Conservation (phyloP, 1,284 basidiomycete species). For the Papiliotrema fonsecae region DNA sequence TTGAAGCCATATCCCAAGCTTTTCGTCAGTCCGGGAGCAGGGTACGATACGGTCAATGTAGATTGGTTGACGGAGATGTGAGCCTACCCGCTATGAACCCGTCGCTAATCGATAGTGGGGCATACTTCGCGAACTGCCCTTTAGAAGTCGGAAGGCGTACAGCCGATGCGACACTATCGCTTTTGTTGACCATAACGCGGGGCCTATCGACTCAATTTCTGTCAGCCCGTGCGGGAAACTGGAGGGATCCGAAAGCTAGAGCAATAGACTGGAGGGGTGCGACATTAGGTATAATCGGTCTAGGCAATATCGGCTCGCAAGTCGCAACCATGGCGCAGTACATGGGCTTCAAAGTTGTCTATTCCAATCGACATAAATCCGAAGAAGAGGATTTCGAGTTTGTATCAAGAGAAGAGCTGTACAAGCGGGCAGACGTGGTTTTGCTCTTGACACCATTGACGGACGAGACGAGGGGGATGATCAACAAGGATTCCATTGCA, state of each 20-base stretch:
- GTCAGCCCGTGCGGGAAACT: neutral
- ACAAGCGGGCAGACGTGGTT: slow-evolving; percentile 19
- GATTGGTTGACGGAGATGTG: slow-evolving; percentile 5
- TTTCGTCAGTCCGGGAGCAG: slow-evolving; percentile 1
- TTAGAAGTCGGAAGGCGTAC: slow-evolving; percentile 17
- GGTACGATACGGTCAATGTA: slow-evolving; percentile 8
- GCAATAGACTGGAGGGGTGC: slow-evolving; percentile 16
- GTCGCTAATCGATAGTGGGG: slow-evolving; percentile 5
- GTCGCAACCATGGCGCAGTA: slow-evolving; percentile 16
- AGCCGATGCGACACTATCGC: slow-evolving; percentile 17
- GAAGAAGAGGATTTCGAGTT: slow-evolving; percentile 1
- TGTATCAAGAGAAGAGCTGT: slow-evolving; percentile 16
- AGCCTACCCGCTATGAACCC: neutral
- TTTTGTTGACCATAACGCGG: slow-evolving; percentile 15
- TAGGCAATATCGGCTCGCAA: slow-evolving; percentile 23
- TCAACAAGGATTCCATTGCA: slow-evolving; percentile 11
- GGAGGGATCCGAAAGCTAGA: slow-evolving; percentile 3
- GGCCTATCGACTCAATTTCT: slow-evolving; percentile 7
- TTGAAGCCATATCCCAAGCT: slow-evolving; percentile 4
- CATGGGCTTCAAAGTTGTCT: slow-evolving; percentile 17
- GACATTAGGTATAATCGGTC: slow-evolving; percentile 25
- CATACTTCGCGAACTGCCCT: slow-evolving; percentile 23
- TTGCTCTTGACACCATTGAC: slow-evolving; percentile 25
- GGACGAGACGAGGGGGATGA: slow-evolving; percentile 13
- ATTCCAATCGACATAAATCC: slow-evolving; percentile 3